These are phyloP conservation scores for Seminavis robusta DNA, from an alignment of 108 stramenopile species.

Conservation along the genomic window DNA sequence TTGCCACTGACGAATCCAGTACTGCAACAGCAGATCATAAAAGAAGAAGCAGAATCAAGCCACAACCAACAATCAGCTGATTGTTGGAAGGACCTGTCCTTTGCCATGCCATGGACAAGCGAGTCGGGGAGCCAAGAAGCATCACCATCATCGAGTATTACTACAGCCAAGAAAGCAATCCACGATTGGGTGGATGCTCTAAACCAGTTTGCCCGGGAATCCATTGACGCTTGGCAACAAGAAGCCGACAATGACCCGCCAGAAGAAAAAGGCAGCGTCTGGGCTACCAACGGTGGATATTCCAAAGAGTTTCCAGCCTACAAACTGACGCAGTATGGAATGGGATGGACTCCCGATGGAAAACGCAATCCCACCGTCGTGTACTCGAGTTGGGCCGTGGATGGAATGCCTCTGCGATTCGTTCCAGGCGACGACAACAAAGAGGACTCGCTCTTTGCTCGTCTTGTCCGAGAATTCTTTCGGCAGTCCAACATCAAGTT, in stretches of 20 bases:
- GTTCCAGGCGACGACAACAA: constrained; percentile 23
- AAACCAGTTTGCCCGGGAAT: constrained; percentile 52
- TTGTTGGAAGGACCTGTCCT: constrained; percentile 47
- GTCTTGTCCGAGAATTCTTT: constrained; percentile 44
- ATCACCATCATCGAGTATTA: constrained; percentile 2
- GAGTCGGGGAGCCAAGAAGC: neutral
- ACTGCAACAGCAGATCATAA: no score
- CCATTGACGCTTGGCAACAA: constrained; percentile 52
- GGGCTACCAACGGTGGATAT: constrained; percentile 71
- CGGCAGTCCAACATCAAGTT: constrained; percentile 31
- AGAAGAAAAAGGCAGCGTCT: constrained; percentile 20
- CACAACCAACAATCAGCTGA: neutral
- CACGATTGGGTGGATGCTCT: constrained; percentile 58
- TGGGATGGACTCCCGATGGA: constrained; percentile 66
- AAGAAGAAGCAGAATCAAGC: neutral
- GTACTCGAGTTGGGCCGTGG: constrained; percentile 60
- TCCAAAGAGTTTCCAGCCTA: constrained; percentile 8
- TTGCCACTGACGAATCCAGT: constrained; percentile 42
- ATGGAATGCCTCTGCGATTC: constrained; percentile 64
- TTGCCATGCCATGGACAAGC: constrained; percentile 63
- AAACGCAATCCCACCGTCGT: constrained; percentile 64
- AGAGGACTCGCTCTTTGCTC: constrained; percentile 15
- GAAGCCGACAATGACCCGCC: constrained; percentile 5
- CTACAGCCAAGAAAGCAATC: constrained; percentile 24
- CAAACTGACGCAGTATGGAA: constrained; percentile 71